These are phyloP conservation scores for Coniochaeta prunicola DNA, from an alignment of 2,329 filamentous ascomycete species.

Conservation along the genomic window DNA sequence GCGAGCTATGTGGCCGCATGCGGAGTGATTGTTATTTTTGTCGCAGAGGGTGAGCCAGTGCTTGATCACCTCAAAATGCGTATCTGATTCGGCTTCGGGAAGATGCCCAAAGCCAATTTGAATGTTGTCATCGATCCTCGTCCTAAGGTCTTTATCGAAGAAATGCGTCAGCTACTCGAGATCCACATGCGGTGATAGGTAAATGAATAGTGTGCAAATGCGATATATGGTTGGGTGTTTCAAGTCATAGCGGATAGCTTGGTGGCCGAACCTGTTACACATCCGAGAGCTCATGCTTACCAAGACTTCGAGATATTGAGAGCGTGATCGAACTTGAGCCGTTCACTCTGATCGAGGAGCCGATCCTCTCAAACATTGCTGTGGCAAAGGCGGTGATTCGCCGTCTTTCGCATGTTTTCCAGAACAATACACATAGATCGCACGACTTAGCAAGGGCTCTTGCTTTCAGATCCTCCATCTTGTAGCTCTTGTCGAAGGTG, in stretches of 20 bases:
- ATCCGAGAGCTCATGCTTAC: neutral
- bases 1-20: neutral
- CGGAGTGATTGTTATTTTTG: neutral
- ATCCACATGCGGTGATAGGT: neutral
- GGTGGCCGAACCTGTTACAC: no score
- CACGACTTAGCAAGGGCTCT: neutral
- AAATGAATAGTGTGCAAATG: neutral
- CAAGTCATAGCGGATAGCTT: no score
- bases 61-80: slow-evolving; percentile 6
- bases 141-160: neutral
- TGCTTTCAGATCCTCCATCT: neutral
- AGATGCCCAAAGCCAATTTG: slow-evolving; percentile 11
- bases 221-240: no score
- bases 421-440: neutral
- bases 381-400: neutral
- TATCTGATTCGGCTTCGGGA: slow-evolving; percentile 3
- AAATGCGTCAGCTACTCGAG: neutral
- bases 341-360: neutral
- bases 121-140: slow-evolving; percentile 2
- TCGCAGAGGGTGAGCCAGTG: slow-evolving; percentile 12
- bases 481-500: neutral
- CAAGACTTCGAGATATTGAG: neutral
- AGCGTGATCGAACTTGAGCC: neutral
- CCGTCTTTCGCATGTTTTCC: neutral
- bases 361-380: neutral